Base-by-base conservation (phyloP, 78 protist genomes). In the Salpingoeca rosetta region DNA sequence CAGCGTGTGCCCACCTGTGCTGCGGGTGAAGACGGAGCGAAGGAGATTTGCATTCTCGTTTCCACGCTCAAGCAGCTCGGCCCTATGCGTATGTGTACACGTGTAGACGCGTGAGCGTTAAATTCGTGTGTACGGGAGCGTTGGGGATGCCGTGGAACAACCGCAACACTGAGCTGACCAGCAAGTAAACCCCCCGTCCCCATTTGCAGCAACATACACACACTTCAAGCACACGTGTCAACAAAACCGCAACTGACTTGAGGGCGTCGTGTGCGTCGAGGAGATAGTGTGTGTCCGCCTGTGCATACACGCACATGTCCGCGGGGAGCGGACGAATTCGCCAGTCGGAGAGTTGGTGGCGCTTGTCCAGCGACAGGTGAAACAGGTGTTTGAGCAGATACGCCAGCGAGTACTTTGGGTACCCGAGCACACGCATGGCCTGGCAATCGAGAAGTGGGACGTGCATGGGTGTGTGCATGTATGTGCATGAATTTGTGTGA, bases 291-390 rank as follows among this genome's bases (percentile, higher is more conserved):
- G 99, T 97, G 92, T 98, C 99, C 75, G 86, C 89, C 1, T 98
- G 83, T 1, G 99, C 99, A 81, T 97, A 97, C n/a, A 65, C 56
- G 27, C 88, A 31, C 98, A 97, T 93, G 79, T 95, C 98, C 0
- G 22, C 94, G 0, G 99, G 87, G 11, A 98, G 85, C 28, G 99
- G 99, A 2, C 97, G 80, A 43, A 96, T 84, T n/a, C 99, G 85
- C 99, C 99, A 97, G 92, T 97, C 99, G 7, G 98, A 98, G 40
- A 95, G 83, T 91, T 98, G 99, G 88, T 89, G 92, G 80, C 88
- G 73, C 77, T 98, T 98, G 91, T 97, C 93, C 51, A 94, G 91
- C 26, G 56, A 80, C 40, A 96, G 90, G 0, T 75, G 81, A 88
- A 92, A 94, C 88, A 73, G 90, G 77, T 3, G 39, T 26, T 86